These are phyloP conservation scores for Teunomyces aglyptinius DNA, from an alignment of 805 yeast species.

Conservation along the genomic window DNA sequence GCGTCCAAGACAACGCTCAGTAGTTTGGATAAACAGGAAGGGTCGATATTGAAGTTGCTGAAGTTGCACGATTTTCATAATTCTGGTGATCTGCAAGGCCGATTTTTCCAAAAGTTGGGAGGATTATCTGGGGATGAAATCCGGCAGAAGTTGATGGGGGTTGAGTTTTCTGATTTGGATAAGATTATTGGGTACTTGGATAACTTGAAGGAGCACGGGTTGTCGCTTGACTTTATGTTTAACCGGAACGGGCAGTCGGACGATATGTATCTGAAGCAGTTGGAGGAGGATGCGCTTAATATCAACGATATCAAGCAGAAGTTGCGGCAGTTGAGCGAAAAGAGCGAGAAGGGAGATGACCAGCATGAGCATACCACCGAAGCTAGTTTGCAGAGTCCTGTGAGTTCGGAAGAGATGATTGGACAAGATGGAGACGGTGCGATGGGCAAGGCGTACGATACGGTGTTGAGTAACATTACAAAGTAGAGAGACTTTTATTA, in stretches of 20 bases:
- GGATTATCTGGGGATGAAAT: conserved; percentile 39
- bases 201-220: conserved; percentile 30
- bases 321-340: conserved; percentile 5
- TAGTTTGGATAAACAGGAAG: conserved; percentile 40
- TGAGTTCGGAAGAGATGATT: background rate
- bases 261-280: conserved; percentile 2
- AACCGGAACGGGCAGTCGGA: conserved; percentile 6
- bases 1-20: conserved; percentile 32
- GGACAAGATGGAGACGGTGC: conserved; percentile 6
- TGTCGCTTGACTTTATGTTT: conserved; percentile 25
- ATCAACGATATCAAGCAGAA: conserved; percentile 12
- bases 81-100: conserved; percentile 4
- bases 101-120: conserved; percentile 11
- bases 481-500: conserved; percentile 1
- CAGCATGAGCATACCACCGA: background rate
- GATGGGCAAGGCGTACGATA: conserved; percentile 20
- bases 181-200: conserved; percentile 31
- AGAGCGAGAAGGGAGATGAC: background rate
- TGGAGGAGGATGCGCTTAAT: conserved; percentile 11
- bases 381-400: background rate
- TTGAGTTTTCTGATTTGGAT: conserved; percentile 34
- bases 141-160: conserved; percentile 28
- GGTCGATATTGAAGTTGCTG: conserved; percentile 37
- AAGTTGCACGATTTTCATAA: conserved; percentile 23
- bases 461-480: conserved; percentile 13